Evolutionary conservation across 768 basidiomycete species (phyloP).

Genomic region (Leccinum subtestaceum): DNA sequence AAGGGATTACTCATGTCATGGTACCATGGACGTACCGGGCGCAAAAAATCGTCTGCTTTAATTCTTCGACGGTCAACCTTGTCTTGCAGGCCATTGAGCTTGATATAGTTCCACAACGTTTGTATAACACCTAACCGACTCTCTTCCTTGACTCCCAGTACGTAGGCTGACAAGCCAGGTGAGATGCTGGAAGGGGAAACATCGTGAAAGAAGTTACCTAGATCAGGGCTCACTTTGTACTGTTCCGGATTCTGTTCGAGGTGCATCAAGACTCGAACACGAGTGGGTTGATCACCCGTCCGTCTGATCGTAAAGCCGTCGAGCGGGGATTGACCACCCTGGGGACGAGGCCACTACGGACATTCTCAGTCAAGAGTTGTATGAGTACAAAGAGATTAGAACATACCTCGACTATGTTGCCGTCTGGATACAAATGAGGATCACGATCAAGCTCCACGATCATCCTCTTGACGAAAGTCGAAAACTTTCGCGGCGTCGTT

Average conservation of each 20-base stretch:
- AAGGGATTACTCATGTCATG: not conserved
- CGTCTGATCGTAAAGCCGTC: slow-evolving; percentile 88
- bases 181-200: slow-evolving; percentile 3
- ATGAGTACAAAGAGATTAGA: not conserved
- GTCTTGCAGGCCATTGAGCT: slow-evolving; percentile 77
- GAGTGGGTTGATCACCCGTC: slow-evolving; percentile 75
- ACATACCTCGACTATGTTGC: slow-evolving; percentile 84
- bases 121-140: slow-evolving; percentile 79
- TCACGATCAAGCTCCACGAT: slow-evolving; percentile 87
- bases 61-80: slow-evolving; percentile 73
- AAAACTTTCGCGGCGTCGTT: slow-evolving; percentile 69
- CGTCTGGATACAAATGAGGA: slow-evolving; percentile 73
- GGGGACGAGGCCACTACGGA: slow-evolving; percentile 59
- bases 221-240: slow-evolving; percentile 73
- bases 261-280: slow-evolving; percentile 80
- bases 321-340: slow-evolving; percentile 55
- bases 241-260: slow-evolving; percentile 86
- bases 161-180: slow-evolving; percentile 38
- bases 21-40: slow-evolving; percentile 46
- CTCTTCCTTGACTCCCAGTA: slow-evolving; percentile 82
- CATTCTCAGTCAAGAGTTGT: not conserved
- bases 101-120: slow-evolving; percentile 91
- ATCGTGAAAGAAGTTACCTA: slow-evolving; percentile 43
- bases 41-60: slow-evolving; percentile 63
- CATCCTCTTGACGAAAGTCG: slow-evolving; percentile 79